These are phyloP conservation scores for Penicillium sp. DNA, from an alignment of 2,329 filamentous ascomycete species.

Conservation along the genomic window DNA sequence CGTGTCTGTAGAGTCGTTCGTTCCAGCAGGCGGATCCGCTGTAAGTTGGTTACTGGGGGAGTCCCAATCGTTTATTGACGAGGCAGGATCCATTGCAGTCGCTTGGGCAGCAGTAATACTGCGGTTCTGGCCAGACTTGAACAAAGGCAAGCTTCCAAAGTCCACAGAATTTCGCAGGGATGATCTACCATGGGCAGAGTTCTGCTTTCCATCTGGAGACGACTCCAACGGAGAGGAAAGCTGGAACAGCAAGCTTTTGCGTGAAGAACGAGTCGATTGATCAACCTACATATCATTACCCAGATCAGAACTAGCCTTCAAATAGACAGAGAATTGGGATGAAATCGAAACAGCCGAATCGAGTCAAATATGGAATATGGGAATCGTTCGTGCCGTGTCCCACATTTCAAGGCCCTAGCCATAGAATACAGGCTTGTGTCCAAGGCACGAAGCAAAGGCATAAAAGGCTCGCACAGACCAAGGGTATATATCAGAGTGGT, in stretches of 20 bases:
- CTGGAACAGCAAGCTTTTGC: slow-evolving; percentile 19
- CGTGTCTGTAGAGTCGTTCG: too few relatives aligned
- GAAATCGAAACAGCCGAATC: slow-evolving; percentile 3
- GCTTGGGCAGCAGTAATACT: slow-evolving; percentile 1
- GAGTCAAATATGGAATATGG: slow-evolving; percentile 4
- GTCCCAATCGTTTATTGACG: slow-evolving; percentile 3
- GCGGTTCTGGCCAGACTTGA: slow-evolving; percentile 14
- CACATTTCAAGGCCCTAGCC: slow-evolving; percentile 18
- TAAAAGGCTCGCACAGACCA: slow-evolving; percentile 8
- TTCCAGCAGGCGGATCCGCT: background rate
- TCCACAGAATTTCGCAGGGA: slow-evolving; percentile 19
- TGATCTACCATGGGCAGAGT: slow-evolving; percentile 11
- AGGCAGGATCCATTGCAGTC: slow-evolving; percentile 1
- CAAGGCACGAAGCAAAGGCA: slow-evolving; percentile 12
- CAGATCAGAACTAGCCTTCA: slow-evolving; percentile 24
- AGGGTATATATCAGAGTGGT: slow-evolving; percentile 10
- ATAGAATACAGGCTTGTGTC: slow-evolving; percentile 31
- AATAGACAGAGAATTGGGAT: slow-evolving; percentile 1
- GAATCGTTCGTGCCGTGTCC: slow-evolving; percentile 28
- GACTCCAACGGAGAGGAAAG: slow-evolving; percentile 15
- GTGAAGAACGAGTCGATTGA: slow-evolving; percentile 18
- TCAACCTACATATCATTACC: slow-evolving; percentile 29
- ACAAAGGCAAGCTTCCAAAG: slow-evolving; percentile 20
- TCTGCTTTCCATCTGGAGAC: background rate
- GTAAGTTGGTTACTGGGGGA: slow-evolving; percentile 5